A percentile compares a stretch with the other conserved stretches of the same genome.
Conservation (phyloP, 768 basidiomycete genomes). For the Rhodotorula kratochvilovae region DNA sequence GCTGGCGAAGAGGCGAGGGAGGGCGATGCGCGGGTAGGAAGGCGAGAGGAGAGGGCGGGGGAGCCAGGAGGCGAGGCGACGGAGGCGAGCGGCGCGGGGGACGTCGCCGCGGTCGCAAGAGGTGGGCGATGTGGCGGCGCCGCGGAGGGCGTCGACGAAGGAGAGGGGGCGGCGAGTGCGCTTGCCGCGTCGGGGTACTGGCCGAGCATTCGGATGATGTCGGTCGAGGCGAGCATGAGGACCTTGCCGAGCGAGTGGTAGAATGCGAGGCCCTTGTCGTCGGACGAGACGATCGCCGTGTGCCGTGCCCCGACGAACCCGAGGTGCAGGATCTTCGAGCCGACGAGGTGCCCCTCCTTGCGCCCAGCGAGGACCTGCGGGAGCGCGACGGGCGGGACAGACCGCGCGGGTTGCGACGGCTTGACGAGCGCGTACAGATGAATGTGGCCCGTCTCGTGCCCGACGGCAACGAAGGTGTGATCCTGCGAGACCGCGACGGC, state of each 20-base stretch:
- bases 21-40: background rate
- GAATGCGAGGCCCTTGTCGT: constrained; percentile 86
- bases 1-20: background rate
- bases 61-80: constrained; percentile 51
- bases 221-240: constrained; percentile 88
- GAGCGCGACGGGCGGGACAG: constrained; percentile 65
- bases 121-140: background rate
- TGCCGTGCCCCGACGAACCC: constrained; percentile 86
- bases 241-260: constrained; percentile 92
- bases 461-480: constrained; percentile 84
- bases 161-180: constrained; percentile 32
- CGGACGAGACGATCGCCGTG: constrained; percentile 84
- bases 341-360: constrained; percentile 77
- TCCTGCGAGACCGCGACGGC: constrained; percentile 86
- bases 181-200: constrained; percentile 63
- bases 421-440: constrained; percentile 76
- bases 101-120: constrained; percentile 29
- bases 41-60: background rate
- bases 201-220: constrained; percentile 87
- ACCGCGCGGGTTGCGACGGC: constrained; percentile 58
- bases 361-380: constrained; percentile 67
- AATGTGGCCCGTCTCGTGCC: constrained; percentile 77
- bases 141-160: constrained; percentile 51
- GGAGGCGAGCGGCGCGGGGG: constrained; percentile 9
- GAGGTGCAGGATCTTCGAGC: constrained; percentile 72